Conservation (phyloP, 2,329 filamentous ascomycete species). For the Apiospora kogelbergensis region DNA sequence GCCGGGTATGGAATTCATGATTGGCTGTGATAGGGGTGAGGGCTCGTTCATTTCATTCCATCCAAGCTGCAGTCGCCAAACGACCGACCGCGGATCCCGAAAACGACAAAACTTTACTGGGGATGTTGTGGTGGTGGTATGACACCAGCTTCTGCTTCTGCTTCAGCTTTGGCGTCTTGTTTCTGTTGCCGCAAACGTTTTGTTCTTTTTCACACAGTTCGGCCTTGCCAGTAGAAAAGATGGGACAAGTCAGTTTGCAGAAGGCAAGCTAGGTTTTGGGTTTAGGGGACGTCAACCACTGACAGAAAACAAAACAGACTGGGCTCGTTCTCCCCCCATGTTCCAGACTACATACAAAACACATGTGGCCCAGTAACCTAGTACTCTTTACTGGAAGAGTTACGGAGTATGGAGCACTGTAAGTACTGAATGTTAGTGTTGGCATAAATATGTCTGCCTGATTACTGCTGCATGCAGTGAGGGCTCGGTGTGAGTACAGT, state of each 20-base stretch:
- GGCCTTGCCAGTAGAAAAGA: not conserved
- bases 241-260: not conserved
- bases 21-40: not conserved
- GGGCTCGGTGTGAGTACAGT: not conserved
- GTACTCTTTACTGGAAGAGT: too few relatives aligned
- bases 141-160: not conserved
- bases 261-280: not conserved
- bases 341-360: not conserved
- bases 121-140: not conserved
- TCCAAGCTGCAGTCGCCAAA: not conserved
- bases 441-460: not conserved
- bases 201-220: not conserved
- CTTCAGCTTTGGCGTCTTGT: not conserved
- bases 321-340: not conserved
- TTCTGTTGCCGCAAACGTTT: not conserved
- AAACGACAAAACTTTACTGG: slow-evolving; percentile 4
- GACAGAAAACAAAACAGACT: slow-evolving; percentile 7
- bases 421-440: not conserved
- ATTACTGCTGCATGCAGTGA: not conserved
- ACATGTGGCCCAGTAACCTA: too few relatives aligned
- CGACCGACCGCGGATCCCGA: slow-evolving; percentile 3
- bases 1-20: not conserved
- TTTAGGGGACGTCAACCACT: not conserved
- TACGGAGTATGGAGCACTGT: not conserved
- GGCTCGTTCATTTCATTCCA: not conserved